These are phyloP conservation scores for Rhododendron williamsianum DNA, from an alignment of 148 eudicot genomes.

Conservation along the genomic window DNA sequence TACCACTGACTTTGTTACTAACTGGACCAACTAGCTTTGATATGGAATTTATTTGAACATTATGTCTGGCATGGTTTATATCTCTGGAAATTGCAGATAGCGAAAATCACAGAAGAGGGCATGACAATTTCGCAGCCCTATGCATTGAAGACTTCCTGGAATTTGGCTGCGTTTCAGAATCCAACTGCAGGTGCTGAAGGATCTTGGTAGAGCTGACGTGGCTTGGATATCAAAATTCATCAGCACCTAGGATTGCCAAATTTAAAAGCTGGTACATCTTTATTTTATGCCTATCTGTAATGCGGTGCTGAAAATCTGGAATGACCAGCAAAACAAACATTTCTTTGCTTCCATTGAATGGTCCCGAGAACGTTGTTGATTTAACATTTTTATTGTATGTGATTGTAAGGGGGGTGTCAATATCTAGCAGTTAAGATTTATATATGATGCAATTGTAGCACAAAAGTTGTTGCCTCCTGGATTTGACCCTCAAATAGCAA, in stretches of 20 bases:
- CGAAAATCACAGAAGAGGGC: conserved; percentile 78
- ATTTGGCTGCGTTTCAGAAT: conserved; percentile 59
- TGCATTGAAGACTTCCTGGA: conserved; percentile 77
- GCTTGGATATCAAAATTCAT: not conserved
- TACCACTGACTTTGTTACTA: not conserved
- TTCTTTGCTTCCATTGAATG: not conserved
- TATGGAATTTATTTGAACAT: not conserved
- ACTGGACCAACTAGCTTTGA: not conserved
- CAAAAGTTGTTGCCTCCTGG: not conserved
- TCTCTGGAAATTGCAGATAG: conserved; percentile 47
- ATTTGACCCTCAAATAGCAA: not conserved
- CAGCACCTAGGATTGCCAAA: not conserved
- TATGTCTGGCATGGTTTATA: not conserved
- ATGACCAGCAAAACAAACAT: not conserved
- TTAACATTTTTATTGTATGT: not conserved
- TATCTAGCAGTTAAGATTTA: not conserved
- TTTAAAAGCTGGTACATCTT: not conserved
- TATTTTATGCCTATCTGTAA: not conserved
- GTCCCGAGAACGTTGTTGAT: not conserved
- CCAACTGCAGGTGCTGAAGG: conserved; percentile 79
- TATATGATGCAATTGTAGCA: not conserved
- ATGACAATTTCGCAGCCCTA: conserved; percentile 61
- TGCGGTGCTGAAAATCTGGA: not conserved
- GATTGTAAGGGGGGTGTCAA: not conserved
- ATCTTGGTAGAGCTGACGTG: conserved; percentile 53